A percentile compares a stretch with the other conserved stretches of the same genome.
phyloP scores from a whole-genome alignment of 164 flowering plant species.

The Vitis amurensis region DNA sequence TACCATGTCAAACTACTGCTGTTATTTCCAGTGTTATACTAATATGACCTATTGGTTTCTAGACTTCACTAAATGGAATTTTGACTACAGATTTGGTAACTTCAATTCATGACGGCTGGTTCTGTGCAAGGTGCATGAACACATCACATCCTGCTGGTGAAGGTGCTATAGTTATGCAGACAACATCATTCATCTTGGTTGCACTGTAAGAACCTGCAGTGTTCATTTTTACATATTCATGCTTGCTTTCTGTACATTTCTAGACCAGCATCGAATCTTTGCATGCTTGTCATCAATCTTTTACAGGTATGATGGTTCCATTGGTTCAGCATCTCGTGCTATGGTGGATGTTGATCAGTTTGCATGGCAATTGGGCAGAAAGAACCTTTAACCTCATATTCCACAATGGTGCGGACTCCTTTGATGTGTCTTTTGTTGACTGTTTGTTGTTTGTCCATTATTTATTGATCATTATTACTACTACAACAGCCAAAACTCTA shows the following conservation, averaged over 20 bases:
- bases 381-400: conserved; percentile 35
- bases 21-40: too few species aligned
- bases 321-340: conserved; percentile 85
- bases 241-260: neutral
- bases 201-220: conserved; percentile 55
- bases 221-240: neutral
- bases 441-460: too few species aligned
- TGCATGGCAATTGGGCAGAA: conserved; percentile 53
- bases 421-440: too few species aligned
- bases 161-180: conserved; percentile 89
- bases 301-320: conserved; percentile 82
- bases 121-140: conserved; percentile 80
- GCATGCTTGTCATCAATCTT: neutral
- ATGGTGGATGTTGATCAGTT: conserved; percentile 80
- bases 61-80: neutral
- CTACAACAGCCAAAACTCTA: too few species aligned
- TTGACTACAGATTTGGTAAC: conserved; percentile 71
- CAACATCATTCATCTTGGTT: conserved; percentile 69
- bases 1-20: too few species aligned
- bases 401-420: neutral
- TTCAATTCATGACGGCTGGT: conserved; percentile 86
- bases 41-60: too few species aligned
- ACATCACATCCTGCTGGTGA: conserved; percentile 80
- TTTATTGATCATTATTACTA: too few species aligned
- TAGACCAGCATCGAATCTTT: neutral